Conservation (phyloP, 345 rosid genomes). For the Gynandropsis gynandra region DNA sequence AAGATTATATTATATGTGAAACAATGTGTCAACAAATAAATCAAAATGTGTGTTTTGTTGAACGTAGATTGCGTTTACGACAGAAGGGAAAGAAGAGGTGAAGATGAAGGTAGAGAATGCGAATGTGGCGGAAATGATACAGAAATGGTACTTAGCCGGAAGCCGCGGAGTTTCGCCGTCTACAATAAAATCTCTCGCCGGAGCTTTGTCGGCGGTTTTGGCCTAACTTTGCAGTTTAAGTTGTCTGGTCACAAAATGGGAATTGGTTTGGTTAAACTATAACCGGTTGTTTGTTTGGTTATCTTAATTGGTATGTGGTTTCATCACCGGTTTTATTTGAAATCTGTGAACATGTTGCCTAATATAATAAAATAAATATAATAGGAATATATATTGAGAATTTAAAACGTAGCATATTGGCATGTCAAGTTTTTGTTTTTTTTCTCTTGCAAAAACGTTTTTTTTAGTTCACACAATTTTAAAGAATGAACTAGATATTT, state of each 20-base stretch:
- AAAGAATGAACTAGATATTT: too few relatives aligned
- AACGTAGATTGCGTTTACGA: constrained; percentile 45
- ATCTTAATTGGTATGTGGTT: not conserved
- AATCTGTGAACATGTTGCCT: too few relatives aligned
- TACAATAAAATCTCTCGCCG: constrained; percentile 55
- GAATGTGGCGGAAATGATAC: constrained; percentile 72
- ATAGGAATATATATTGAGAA: too few relatives aligned
- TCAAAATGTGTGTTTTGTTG: not conserved
- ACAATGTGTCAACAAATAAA: not conserved
- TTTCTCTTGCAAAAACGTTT: too few relatives aligned
- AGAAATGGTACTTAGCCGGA: constrained; percentile 87
- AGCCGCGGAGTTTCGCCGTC: constrained; percentile 64
- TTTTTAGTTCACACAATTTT: too few relatives aligned
- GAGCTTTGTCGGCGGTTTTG: constrained; percentile 39
- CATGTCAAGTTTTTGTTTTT: too few relatives aligned
- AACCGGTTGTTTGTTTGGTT: not conserved
- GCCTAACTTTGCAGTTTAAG: constrained; percentile 29
- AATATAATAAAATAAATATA: too few relatives aligned
- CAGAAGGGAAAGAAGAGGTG: constrained; percentile 62
- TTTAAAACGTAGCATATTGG: too few relatives aligned
- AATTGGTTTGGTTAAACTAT: constrained; percentile 2
- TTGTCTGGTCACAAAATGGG: not conserved
- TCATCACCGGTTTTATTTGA: not conserved
- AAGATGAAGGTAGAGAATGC: constrained; percentile 56
- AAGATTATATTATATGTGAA: too few relatives aligned